A percentile compares a stretch with the other conserved stretches of the same genome.
These are phyloP conservation scores for Lepidium campestre DNA, from an alignment of 441 rosid genomes.

Conservation along the genomic window DNA sequence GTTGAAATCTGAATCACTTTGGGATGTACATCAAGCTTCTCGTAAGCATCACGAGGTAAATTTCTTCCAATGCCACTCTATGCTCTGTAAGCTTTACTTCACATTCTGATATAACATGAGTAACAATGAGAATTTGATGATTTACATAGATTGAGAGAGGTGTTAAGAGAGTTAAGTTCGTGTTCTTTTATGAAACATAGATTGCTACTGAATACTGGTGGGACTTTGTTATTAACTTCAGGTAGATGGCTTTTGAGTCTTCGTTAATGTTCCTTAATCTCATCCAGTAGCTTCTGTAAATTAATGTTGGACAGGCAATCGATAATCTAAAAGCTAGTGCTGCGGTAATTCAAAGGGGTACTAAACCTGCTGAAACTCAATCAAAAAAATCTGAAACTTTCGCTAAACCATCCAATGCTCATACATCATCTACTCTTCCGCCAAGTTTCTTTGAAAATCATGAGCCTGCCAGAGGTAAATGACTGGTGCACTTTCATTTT, in stretches of 20 bases:
- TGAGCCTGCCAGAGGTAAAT: slow-evolving; percentile 40
- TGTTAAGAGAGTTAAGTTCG: slow-evolving; percentile 1
- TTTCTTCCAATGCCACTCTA: background rate
- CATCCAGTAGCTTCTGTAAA: slow-evolving; percentile 1
- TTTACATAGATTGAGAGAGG: background rate
- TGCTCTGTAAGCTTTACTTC: background rate
- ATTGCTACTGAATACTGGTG: background rate
- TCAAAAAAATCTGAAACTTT: slow-evolving; percentile 26
- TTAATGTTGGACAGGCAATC: slow-evolving; percentile 51
- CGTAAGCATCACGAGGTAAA: slow-evolving; percentile 82
- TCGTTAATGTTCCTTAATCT: background rate
- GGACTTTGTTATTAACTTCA: background rate
- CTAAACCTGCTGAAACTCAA: slow-evolving; percentile 24
- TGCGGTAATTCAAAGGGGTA: slow-evolving; percentile 28
- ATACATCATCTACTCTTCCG: slow-evolving; percentile 52
- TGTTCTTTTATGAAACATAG: background rate
- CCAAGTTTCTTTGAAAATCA: slow-evolving; percentile 52
- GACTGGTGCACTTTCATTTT: background rate
- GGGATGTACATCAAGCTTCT: slow-evolving; percentile 98
- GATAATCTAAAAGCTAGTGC: slow-evolving; percentile 61
- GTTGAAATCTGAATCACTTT: slow-evolving; percentile 70
- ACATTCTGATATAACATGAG: too few relatives aligned
- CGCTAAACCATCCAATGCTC: slow-evolving; percentile 27
- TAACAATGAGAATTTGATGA: background rate
- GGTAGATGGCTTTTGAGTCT: background rate